Evolutionary conservation across 331 rosid genomes (phyloP), one percentile per base, ranked within the genome.

Genomic region (Malus hybrid): DNA sequence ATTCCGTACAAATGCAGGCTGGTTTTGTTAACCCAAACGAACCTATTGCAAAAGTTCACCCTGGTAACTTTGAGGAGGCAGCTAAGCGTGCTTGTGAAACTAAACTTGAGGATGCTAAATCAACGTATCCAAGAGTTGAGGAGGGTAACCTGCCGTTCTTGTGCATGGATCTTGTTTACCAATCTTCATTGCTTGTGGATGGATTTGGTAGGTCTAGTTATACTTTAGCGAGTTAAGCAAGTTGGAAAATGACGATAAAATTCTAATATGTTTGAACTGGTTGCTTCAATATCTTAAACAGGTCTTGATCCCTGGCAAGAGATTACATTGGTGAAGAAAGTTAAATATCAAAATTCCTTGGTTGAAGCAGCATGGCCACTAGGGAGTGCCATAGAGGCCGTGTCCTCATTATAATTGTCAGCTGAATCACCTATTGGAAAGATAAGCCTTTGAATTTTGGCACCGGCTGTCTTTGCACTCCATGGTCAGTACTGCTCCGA

Each of bases 351-450:
- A 0, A 90, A 88, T 31, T 85, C 95, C 83, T 85, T 88, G 67
- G 99, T 95, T 56, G 99, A 95, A 89, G 98, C 99, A 66, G 99
- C 99, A 63, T 92, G 99, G 99, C 99, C 99, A 42, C 82, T 95
- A 32, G 99, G 99, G 77, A 95, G 99, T 8, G 98, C 99, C 77
- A 95, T 95, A n/a, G 99, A 95, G 85, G 99, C 99, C 44, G 96
- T 95, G 42, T 95, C 98, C 36, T 78, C 89, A 22, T 36, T 63
- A 55, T 86, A 62, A 83, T 19, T 22, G 46, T 78, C 70, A 56
- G 59, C 68, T 59, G 65, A 65, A 63, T 61, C 67, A 42, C 74
- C 73, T 79, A 46, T 74, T 84, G 16, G 50, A 44, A 56, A 68
- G 56, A 76, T 52, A 63, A 28, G 78, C 71, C 65, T 54, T 65